Evolutionary conservation across 208 protist genomes (phyloP).

Genomic region (Acanthamoeba sp.): DNA sequence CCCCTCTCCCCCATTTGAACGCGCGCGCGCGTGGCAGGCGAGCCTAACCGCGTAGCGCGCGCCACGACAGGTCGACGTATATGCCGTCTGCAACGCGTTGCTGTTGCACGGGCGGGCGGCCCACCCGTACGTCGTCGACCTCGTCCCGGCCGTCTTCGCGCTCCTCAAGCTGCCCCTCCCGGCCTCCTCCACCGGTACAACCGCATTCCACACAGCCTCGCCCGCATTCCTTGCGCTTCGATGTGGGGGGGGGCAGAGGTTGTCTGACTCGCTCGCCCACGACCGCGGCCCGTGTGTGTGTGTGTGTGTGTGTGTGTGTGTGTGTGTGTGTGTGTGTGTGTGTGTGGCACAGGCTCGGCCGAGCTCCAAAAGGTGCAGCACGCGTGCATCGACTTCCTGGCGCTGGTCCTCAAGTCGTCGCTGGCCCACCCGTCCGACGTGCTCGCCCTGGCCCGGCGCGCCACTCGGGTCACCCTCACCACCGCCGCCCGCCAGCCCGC

Average conservation of each 20-base stretch:
- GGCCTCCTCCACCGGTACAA: neutral
- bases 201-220: neutral
- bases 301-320: too few species aligned
- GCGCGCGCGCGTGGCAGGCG: too few species aligned
- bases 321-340: too few species aligned
- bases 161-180: constrained; percentile 15
- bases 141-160: neutral
- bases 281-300: too few species aligned
- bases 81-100: constrained; percentile 4
- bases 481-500: neutral
- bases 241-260: too few species aligned
- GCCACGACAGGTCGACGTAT: neutral
- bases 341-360: neutral
- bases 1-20: too few species aligned
- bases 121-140: neutral
- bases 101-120: constrained; percentile 2
- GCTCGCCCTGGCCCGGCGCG: neutral
- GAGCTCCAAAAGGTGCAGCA: constrained; percentile 50
- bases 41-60: too few species aligned
- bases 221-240: neutral
- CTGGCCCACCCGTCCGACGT: neutral
- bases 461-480: neutral
- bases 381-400: constrained; percentile 22
- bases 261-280: neutral
- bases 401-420: constrained; percentile 1